phyloP scores from a whole-genome alignment of 306 rosid genomes.

The Dicorynia guianensis region DNA sequence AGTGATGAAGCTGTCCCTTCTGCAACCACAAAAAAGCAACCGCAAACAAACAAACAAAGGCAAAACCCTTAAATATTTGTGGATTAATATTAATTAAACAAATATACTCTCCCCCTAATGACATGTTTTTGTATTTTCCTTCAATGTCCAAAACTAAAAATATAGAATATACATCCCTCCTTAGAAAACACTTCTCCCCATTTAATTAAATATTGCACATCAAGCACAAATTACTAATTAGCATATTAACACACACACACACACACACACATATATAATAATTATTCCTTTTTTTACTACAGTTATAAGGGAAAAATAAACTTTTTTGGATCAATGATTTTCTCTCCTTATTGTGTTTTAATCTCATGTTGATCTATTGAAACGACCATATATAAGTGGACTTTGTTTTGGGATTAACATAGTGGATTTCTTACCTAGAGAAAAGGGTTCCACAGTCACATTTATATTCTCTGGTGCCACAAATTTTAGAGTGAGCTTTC shows the following conservation, averaged over 20 bases:
- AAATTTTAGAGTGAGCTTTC: slow-evolving; percentile 94
- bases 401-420: background rate
- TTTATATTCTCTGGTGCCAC: slow-evolving; percentile 88
- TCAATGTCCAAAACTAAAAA: no score
- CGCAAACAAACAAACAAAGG: slow-evolving; percentile 43
- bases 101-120: slow-evolving; percentile 18
- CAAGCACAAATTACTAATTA: background rate
- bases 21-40: slow-evolving; percentile 41
- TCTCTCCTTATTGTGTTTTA: background rate
- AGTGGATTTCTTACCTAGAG: slow-evolving; percentile 66
- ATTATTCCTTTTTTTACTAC: no score
- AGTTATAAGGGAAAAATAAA: no score
- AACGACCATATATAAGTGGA: no score
- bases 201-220: background rate
- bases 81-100: background rate
- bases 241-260: no score
- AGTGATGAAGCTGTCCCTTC: slow-evolving; percentile 92
- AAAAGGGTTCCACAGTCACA: slow-evolving; percentile 92
- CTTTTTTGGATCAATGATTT: no score
- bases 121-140: slow-evolving; percentile 37
- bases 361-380: background rate
- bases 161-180: background rate
- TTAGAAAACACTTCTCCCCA: background rate
- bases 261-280: no score
- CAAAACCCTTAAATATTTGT: background rate